Evolutionary conservation across 78 protist genomes (phyloP).

Genomic region (slime mould (Dictyostelium discoideum)): dicty_2.7 NC_007091.3:10001-10500

Average conservation of each 20-base stretch:
- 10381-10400: constrained; percentile 82
- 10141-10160: constrained; percentile 43
- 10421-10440: constrained; percentile 69
- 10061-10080: not conserved
- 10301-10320: constrained; percentile 77
- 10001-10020: too few species aligned
- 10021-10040: too few species aligned
- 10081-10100: not conserved
- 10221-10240: constrained; percentile 91
- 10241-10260: constrained; percentile 91
- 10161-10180: constrained; percentile 85
- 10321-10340: constrained; percentile 65
- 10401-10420: constrained; percentile 60
- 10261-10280: constrained; percentile 88
- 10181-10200: constrained; percentile 82
- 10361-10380: constrained; percentile 89
- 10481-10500: constrained; percentile 72
- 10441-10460: constrained; percentile 67
- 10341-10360: constrained; percentile 89
- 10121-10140: not conserved
- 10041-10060: too few species aligned
- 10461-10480: constrained; percentile 84
- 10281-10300: constrained; percentile 32
- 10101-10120: too few species aligned
- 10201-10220: constrained; percentile 73